phyloP scores from a whole-genome alignment of 139 green algal species.

The Limnomonas spitsbergensis region DNA sequence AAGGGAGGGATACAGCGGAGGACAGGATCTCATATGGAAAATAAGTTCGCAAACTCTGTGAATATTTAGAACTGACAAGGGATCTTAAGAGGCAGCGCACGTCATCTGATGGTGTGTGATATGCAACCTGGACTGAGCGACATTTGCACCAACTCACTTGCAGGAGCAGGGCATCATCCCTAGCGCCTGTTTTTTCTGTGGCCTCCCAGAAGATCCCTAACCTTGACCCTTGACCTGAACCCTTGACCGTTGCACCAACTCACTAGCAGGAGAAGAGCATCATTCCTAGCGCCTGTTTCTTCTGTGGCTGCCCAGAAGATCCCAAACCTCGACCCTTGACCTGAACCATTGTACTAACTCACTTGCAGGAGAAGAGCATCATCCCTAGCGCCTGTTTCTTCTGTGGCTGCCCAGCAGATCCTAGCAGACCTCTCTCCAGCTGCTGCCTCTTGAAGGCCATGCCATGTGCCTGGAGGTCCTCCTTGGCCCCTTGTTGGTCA shows the following conservation, averaged over 20 bases:
- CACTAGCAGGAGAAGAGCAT: constrained; percentile 62
- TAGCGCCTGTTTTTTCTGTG: too few species aligned
- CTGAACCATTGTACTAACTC: constrained; percentile 23
- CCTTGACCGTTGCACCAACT: too few species aligned
- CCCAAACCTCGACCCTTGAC: constrained; percentile 38
- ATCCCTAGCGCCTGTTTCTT: constrained; percentile 46
- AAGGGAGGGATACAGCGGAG: background rate
- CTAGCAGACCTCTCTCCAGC: constrained; percentile 40
- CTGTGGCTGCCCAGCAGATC: constrained; percentile 15
- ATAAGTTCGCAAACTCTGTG: too few species aligned
- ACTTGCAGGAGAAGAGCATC: constrained; percentile 57
- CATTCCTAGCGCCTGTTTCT: constrained; percentile 51
- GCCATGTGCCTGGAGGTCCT: constrained; percentile 48
- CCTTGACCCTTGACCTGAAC: constrained; percentile 37
- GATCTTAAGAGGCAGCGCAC: too few species aligned
- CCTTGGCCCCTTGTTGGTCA: constrained; percentile 45
- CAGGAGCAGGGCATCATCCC: constrained; percentile 60
- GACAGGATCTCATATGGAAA: background rate
- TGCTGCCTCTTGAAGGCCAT: constrained; percentile 46
- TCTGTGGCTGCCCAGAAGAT: constrained; percentile 19
- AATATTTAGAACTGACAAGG: too few species aligned
- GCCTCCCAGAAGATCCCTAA: constrained; percentile 19
- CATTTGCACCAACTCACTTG: too few species aligned
- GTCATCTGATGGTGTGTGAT: too few species aligned
- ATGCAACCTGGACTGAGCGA: too few species aligned